Percentiles rank a stretch among this genome's conserved stretches.
phyloP scores from a whole-genome alignment of 2,329 filamentous ascomycete genomes.

The Neonectria magnoliae region DNA sequence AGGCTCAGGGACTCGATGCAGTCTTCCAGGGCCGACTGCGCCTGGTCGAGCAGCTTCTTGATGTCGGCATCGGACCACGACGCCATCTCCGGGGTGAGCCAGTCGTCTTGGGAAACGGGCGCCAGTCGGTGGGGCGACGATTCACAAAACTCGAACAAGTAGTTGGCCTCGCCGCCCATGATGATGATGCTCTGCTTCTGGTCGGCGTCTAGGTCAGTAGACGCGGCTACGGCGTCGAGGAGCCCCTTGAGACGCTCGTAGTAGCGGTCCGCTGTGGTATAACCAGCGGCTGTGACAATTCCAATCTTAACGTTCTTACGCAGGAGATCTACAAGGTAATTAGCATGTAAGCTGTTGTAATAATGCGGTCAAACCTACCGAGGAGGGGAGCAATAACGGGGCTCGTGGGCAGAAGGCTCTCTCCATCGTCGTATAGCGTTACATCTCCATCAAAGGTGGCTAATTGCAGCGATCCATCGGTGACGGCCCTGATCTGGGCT shows the following conservation, averaged over 20 bases:
- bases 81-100: constrained; percentile 83
- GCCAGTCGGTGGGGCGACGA: constrained; percentile 73
- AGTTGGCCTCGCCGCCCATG: constrained; percentile 96
- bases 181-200: constrained; percentile 86
- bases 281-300: constrained; percentile 96
- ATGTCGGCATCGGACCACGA: constrained; percentile 83
- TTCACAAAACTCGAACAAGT: constrained; percentile 83
- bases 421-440: constrained; percentile 91
- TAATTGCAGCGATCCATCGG: constrained; percentile 79
- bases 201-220: constrained; percentile 65
- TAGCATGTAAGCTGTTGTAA: neutral
- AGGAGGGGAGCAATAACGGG: constrained; percentile 77
- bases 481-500: constrained; percentile 92
- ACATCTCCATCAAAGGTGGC: constrained; percentile 98
- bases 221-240: constrained; percentile 77
- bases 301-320: constrained; percentile 83
- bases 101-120: constrained; percentile 72
- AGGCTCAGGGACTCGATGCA: constrained; percentile 83
- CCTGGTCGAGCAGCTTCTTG: constrained; percentile 82
- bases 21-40: constrained; percentile 83
- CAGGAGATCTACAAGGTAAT: constrained; percentile 68
- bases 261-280: constrained; percentile 87
- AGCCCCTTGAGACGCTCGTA: constrained; percentile 88
- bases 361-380: constrained; percentile 44
- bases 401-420: constrained; percentile 78